Evolutionary conservation across 2,329 filamentous ascomycete species (phyloP).

Genomic region (Massarina eburnea): DNA sequence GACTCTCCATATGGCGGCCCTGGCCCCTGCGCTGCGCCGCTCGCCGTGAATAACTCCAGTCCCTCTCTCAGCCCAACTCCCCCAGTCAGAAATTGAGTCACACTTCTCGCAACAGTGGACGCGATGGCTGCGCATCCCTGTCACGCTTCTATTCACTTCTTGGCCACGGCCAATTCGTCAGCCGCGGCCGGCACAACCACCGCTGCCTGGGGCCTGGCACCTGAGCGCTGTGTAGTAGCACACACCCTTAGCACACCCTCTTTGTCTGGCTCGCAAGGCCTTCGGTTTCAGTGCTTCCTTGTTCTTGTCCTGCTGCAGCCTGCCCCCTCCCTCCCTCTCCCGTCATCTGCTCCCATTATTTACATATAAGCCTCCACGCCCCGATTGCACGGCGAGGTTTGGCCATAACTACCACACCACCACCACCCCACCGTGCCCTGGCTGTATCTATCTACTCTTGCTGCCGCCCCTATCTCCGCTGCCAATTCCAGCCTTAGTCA

Average conservation of each 20-base stretch:
- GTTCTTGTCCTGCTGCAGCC: slow-evolving; percentile 29
- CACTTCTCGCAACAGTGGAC: slow-evolving; percentile 12
- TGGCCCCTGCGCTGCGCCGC: background rate
- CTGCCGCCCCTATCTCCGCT: slow-evolving; percentile 28
- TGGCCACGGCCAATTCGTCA: slow-evolving; percentile 34
- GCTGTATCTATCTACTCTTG: slow-evolving; percentile 14
- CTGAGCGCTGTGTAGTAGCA: slow-evolving; percentile 20
- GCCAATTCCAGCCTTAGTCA: slow-evolving; percentile 24
- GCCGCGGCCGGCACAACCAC: slow-evolving; percentile 17
- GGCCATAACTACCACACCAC: background rate
- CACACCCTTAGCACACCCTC: slow-evolving; percentile 24
- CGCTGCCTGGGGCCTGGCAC: slow-evolving; percentile 8
- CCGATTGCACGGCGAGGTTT: background rate
- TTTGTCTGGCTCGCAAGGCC: slow-evolving; percentile 25
- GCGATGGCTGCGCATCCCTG: slow-evolving; percentile 17
- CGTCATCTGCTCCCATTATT: background rate
- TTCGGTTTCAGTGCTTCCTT: slow-evolving; percentile 24
- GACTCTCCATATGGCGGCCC: no score
- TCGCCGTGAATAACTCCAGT: background rate
- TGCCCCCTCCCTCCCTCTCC: slow-evolving; percentile 7
- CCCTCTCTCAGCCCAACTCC: background rate
- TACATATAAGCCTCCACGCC: background rate
- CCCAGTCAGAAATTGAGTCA: slow-evolving; percentile 20
- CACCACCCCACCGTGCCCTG: background rate
- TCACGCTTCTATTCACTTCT: slow-evolving; percentile 35